phyloP scores from a whole-genome alignment of 352 stramenopile species.

The Phytophthora megakarya region DNA sequence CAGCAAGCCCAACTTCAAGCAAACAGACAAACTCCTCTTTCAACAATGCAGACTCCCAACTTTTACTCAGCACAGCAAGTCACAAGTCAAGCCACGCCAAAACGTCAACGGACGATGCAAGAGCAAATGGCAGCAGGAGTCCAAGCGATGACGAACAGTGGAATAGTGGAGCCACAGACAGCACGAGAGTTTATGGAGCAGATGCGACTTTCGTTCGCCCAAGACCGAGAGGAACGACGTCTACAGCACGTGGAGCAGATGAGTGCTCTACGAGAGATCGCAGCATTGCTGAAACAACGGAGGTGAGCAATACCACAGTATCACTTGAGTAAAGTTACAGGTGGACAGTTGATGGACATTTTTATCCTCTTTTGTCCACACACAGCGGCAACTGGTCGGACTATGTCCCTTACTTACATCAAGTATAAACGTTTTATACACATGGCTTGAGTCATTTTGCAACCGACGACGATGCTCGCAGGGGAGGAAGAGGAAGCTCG shows the following conservation, averaged over 20 bases:
- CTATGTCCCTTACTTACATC: slow-evolving; percentile 1
- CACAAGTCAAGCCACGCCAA: slow-evolving; percentile 18
- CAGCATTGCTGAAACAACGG: slow-evolving; percentile 34
- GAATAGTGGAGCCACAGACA: slow-evolving; percentile 13
- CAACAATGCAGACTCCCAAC: background rate
- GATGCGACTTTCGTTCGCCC: slow-evolving; percentile 38
- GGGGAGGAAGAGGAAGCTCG: slow-evolving; percentile 31
- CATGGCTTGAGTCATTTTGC: no score
- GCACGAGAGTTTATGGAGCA: slow-evolving; percentile 34
- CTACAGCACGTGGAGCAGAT: slow-evolving; percentile 69
- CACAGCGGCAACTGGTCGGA: slow-evolving; percentile 2
- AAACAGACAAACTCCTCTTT: slow-evolving; percentile 7
- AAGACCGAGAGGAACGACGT: slow-evolving; percentile 52
- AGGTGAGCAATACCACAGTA: slow-evolving; percentile 9
- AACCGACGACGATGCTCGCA: slow-evolving; percentile 13
- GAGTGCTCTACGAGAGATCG: slow-evolving; percentile 50
- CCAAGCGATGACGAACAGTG: slow-evolving; percentile 2
- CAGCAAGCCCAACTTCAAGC: background rate
- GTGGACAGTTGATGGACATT: no score
- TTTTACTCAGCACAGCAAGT: slow-evolving; percentile 20
- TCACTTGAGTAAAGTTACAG: background rate
- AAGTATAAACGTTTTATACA: no score
- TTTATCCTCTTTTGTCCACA: no score
- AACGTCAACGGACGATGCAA: slow-evolving; percentile 30
- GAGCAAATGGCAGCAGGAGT: slow-evolving; percentile 10